Conservation (phyloP, 2,329 filamentous ascomycete species). For the Sporothrix globosa region DNA sequence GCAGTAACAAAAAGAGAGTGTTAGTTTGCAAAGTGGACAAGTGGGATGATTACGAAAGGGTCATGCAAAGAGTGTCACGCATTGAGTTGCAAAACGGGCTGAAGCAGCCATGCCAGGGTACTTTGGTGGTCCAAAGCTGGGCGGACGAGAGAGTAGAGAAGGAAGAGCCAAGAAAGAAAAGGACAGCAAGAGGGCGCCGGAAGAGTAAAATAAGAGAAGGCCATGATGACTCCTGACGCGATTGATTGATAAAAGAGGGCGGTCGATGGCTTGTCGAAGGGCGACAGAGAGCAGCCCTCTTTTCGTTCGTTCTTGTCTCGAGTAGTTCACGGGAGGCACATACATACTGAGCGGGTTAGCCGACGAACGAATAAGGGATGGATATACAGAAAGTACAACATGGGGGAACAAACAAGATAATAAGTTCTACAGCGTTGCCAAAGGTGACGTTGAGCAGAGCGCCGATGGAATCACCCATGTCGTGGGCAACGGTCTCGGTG, state of each 20-base stretch:
- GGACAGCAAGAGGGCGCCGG: constrained; percentile 23
- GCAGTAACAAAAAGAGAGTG: constrained; percentile 38
- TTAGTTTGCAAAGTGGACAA: constrained; percentile 42
- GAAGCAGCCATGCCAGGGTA: constrained; percentile 27
- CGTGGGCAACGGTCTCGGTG: constrained; percentile 73
- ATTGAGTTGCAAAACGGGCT: constrained; percentile 32
- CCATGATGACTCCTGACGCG: constrained; percentile 48
- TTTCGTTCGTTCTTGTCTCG: constrained; percentile 51
- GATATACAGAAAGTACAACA: not conserved
- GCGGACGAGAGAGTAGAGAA: constrained; percentile 13
- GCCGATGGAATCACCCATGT: constrained; percentile 79
- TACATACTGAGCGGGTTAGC: constrained; percentile 52
- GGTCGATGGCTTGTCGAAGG: constrained; percentile 44
- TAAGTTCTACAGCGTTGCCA: constrained; percentile 76
- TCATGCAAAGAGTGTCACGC: constrained; percentile 31
- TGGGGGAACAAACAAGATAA: constrained; percentile 64
- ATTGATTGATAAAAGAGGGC: constrained; percentile 59
- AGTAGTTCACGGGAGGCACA: constrained; percentile 48
- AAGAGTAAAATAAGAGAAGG: constrained; percentile 26
- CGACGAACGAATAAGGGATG: not conserved
- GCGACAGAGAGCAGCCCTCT: constrained; percentile 51
- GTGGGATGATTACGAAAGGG: constrained; percentile 13
- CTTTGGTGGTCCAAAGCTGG: constrained; percentile 28
- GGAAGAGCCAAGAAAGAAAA: constrained; percentile 22
- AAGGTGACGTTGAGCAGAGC: constrained; percentile 90